phyloP scores from a whole-genome alignment of 768 basidiomycete genomes.

The Macrolepiota albuminosa region DNA sequence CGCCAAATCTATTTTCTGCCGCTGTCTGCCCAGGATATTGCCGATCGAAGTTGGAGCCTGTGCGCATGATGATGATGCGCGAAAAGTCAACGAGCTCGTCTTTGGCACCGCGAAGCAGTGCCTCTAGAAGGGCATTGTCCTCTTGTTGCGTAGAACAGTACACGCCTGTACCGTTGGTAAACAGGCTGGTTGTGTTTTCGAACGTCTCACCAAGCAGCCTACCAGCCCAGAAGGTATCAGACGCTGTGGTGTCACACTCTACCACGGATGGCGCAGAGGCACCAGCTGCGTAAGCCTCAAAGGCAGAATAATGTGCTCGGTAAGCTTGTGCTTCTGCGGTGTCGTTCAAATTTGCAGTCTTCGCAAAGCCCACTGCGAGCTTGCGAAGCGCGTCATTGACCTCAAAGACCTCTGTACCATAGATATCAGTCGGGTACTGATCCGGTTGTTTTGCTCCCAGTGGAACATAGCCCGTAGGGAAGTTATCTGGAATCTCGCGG shows the following conservation, averaged over 20 bases:
- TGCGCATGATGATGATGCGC: constrained; percentile 10
- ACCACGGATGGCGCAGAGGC: constrained; percentile 8
- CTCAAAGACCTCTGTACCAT: constrained; percentile 13
- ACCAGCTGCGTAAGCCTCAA: background rate
- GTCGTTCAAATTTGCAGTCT: constrained; percentile 3
- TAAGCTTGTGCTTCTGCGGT: background rate
- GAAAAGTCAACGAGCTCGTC: constrained; percentile 8
- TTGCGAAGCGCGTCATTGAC: constrained; percentile 10
- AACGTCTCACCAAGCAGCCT: constrained; percentile 2
- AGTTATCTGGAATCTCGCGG: constrained; percentile 7
- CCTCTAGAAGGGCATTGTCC: constrained; percentile 10
- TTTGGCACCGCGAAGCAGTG: constrained; percentile 7
- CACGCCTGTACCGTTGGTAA: constrained; percentile 9
- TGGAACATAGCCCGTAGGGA: constrained; percentile 10
- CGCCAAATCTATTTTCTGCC: constrained; percentile 4
- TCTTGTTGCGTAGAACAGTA: constrained; percentile 13
- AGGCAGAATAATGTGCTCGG: background rate
- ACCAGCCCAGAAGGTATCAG: constrained; percentile 10
- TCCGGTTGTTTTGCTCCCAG: constrained; percentile 4
- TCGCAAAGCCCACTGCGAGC: background rate
- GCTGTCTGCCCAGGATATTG: constrained; percentile 9
- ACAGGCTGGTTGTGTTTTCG: constrained; percentile 8
- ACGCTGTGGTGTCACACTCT: constrained; percentile 10
- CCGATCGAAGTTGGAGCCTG: constrained; percentile 10
- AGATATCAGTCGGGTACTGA: constrained; percentile 6